Evolutionary conservation across 1,284 basidiomycete species (phyloP).

Genomic region (Ustilago crameri): DNA sequence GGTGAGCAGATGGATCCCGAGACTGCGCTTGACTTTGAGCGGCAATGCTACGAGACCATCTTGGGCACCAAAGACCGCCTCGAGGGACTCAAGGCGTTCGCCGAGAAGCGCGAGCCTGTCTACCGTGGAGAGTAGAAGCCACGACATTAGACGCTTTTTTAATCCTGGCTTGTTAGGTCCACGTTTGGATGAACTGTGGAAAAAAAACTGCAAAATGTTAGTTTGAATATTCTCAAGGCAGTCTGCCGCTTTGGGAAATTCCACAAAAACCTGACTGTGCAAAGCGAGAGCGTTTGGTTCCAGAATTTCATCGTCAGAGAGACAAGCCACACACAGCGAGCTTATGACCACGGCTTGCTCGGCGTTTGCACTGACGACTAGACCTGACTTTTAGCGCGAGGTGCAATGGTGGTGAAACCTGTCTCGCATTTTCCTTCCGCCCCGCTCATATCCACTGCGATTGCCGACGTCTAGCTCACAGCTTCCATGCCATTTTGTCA

Average conservation of each 20-base stretch:
- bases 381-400: no score
- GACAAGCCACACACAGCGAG: not conserved
- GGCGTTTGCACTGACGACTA: no score
- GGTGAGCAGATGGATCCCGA: conserved; percentile 76
- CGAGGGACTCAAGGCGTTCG: conserved; percentile 89
- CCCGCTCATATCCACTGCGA: not conserved
- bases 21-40: conserved; percentile 85
- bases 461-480: no score
- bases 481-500: no score
- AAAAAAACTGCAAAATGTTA: no score
- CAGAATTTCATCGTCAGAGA: conserved; percentile 14
- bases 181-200: no score
- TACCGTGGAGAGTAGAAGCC: conserved; percentile 80
- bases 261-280: no score
- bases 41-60: conserved; percentile 85
- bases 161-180: no score
- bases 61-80: conserved; percentile 80
- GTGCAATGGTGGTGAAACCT: conserved; percentile 14
- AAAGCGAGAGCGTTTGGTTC: conserved; percentile 8
- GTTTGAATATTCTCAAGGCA: no score
- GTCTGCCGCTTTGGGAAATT: no score
- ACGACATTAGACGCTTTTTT: no score
- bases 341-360: no score
- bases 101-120: conserved; percentile 83
- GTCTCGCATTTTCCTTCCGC: conserved; percentile 11